A percentile compares a stretch with the other conserved stretches of the same genome.
Evolutionary conservation across 306 rosid genomes (phyloP).

Genomic region (Inga oerstediana): DNA sequence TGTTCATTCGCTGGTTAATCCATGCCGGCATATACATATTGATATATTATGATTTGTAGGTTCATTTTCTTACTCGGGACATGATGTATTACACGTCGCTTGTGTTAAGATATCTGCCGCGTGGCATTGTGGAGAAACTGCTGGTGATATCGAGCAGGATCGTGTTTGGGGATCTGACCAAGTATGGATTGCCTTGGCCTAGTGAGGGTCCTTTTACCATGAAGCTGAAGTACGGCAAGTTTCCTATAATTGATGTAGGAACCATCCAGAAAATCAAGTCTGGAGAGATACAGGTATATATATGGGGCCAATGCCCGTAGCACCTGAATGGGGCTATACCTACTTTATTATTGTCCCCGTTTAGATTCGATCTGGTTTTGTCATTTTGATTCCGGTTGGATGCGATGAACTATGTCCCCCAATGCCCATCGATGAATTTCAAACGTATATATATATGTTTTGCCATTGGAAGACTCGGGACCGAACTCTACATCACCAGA

Average conservation of each 20-base stretch:
- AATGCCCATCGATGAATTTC: too few relatives aligned
- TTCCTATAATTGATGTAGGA: conserved; percentile 1
- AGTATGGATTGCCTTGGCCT: background rate
- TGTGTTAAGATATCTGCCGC: conserved; percentile 33
- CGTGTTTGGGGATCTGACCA: background rate
- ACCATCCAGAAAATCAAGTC: conserved; percentile 1
- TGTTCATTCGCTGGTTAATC: background rate
- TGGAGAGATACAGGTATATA: background rate
- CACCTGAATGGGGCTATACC: background rate
- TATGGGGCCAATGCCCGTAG: background rate
- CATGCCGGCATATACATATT: too few relatives aligned
- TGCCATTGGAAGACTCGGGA: too few relatives aligned
- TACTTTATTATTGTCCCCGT: background rate
- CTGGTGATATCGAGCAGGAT: background rate
- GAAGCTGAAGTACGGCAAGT: background rate
- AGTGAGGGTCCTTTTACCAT: conserved; percentile 8
- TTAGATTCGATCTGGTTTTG: background rate
- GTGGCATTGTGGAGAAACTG: background rate
- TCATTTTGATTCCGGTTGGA: background rate
- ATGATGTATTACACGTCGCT: conserved; percentile 48
- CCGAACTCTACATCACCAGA: too few relatives aligned
- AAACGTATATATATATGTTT: too few relatives aligned
- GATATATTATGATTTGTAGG: conserved; percentile 31
- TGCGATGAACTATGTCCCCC: too few relatives aligned
- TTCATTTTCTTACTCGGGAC: conserved; percentile 61